phyloP scores from a whole-genome alignment of 495 filamentous ascomycete genomes.

The Cercophora sp. region DNA sequence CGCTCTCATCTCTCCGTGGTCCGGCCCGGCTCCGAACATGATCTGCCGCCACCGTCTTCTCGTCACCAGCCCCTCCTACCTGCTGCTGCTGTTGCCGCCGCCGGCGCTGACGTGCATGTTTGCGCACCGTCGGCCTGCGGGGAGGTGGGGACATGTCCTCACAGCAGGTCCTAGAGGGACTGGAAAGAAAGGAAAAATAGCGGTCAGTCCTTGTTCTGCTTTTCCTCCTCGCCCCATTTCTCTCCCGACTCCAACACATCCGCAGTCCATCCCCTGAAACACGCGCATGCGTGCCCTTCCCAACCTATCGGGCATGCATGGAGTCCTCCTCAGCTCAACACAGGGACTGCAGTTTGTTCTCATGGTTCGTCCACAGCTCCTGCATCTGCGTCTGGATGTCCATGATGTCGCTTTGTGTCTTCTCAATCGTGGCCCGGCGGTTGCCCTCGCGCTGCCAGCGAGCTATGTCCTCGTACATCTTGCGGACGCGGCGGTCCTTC shows the following conservation, averaged over 20 bases:
- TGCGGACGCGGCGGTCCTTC: slow-evolving; percentile 70
- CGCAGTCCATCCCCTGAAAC: background rate
- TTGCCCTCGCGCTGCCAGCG: slow-evolving; percentile 76
- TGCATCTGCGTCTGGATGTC: slow-evolving; percentile 65
- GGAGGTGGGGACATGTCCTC: no score
- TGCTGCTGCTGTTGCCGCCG: no score
- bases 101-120: no score
- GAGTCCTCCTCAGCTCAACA: no score
- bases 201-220: background rate
- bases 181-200: background rate
- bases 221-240: background rate
- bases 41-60: no score
- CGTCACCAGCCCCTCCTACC: no score
- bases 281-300: background rate
- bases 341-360: slow-evolving; percentile 30
- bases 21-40: no score
- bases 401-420: slow-evolving; percentile 59
- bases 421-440: slow-evolving; percentile 76
- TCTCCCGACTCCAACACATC: background rate
- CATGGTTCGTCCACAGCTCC: slow-evolving; percentile 47
- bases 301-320: background rate
- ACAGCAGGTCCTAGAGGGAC: no score
- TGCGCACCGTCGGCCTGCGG: no score
- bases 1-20: no score
- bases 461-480: slow-evolving; percentile 71